phyloP scores from a whole-genome alignment of 179 eudicot genomes.

The Corrigiola litoralis region DNA sequence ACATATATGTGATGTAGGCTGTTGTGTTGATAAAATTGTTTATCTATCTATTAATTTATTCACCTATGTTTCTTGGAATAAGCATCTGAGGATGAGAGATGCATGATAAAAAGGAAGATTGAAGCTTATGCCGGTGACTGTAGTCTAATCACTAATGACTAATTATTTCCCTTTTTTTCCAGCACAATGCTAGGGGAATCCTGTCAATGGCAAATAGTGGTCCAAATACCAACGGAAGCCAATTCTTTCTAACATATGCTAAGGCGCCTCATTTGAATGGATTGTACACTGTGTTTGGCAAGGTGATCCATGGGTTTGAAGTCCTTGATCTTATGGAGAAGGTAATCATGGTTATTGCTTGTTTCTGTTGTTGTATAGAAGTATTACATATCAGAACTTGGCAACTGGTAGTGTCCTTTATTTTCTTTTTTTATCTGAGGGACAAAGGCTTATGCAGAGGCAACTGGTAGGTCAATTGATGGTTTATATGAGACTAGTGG shows the following conservation, averaged over 20 bases:
- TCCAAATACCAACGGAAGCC: slow-evolving; percentile 93
- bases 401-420: neutral
- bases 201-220: slow-evolving; percentile 93
- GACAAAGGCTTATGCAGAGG: no score
- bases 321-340: slow-evolving; percentile 98
- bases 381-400: neutral
- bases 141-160: neutral
- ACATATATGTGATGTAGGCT: neutral
- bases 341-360: slow-evolving; percentile 32
- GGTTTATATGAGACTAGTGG: no score
- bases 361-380: neutral
- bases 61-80: neutral
- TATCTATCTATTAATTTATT: neutral
- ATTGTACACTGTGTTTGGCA: slow-evolving; percentile 82
- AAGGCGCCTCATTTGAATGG: slow-evolving; percentile 98
- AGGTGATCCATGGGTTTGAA: slow-evolving; percentile 97
- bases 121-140: neutral
- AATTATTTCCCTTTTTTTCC: slow-evolving; percentile 8
- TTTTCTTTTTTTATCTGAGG: no score
- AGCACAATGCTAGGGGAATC: slow-evolving; percentile 96
- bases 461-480: no score
- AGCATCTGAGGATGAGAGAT: neutral
- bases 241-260: slow-evolving; percentile 80
- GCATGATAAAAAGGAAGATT: neutral
- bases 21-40: no score